Conservation (phyloP, 2,329 filamentous ascomycete species). For the Didymella glomerata region DNA sequence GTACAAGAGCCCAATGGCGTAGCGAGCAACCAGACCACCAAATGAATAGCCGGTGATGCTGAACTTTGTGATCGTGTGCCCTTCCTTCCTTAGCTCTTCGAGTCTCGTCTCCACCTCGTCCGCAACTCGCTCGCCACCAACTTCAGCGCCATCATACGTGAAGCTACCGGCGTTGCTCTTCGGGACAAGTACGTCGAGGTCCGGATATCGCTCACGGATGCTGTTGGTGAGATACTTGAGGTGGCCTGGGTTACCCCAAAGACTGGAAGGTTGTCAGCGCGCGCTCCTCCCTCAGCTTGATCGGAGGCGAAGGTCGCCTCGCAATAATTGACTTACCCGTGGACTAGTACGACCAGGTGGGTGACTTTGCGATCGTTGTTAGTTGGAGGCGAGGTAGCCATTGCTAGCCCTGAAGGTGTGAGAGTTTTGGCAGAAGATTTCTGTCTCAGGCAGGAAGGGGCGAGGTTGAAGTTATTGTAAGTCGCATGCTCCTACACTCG, state of each 20-base stretch:
- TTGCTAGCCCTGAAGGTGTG: constrained; percentile 12
- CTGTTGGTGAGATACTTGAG: constrained; percentile 72
- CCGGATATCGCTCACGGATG: constrained; percentile 67
- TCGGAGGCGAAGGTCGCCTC: constrained; percentile 17
- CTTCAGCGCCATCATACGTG: constrained; percentile 73
- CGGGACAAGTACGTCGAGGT: constrained; percentile 74
- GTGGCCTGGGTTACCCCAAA: constrained; percentile 83
- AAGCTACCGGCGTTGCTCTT: constrained; percentile 77
- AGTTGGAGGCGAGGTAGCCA: constrained; percentile 26
- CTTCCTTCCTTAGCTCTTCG: constrained; percentile 63
- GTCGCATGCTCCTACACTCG: constrained; percentile 27
- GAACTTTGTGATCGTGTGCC: constrained; percentile 78
- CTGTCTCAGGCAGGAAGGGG: constrained; percentile 14
- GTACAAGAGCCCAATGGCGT: constrained; percentile 84
- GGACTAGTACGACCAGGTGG: constrained; percentile 80
- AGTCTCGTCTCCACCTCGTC: constrained; percentile 69
- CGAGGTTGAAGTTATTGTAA: constrained; percentile 28
- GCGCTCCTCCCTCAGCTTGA: constrained; percentile 3
- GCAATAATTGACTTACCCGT: constrained; percentile 64
- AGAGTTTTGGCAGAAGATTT: background rate
- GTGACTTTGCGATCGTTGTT: constrained; percentile 53
- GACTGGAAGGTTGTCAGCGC: constrained; percentile 54
- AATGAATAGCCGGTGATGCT: constrained; percentile 91
- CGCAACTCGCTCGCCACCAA: constrained; percentile 72
- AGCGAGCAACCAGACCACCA: constrained; percentile 85